phyloP scores from a whole-genome alignment of 805 yeast species.

The Cyberlindnera americana region DNA sequence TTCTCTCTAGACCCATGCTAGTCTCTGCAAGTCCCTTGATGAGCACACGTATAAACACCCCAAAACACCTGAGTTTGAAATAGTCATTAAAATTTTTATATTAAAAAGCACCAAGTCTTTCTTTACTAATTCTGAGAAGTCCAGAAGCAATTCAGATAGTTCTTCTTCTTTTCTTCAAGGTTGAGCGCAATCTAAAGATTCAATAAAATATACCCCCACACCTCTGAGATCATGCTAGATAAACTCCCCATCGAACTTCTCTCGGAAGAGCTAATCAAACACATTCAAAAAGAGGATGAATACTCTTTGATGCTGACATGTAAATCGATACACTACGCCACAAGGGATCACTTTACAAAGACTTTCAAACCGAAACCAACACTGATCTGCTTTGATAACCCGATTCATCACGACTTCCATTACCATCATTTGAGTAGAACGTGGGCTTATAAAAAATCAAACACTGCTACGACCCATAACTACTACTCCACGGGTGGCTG shows the following conservation, averaged over 20 bases:
- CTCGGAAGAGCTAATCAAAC: constrained; percentile 17
- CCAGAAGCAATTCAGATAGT: no score
- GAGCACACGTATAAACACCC: constrained; percentile 1
- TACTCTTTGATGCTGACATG: constrained; percentile 23
- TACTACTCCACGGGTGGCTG: constrained; percentile 11
- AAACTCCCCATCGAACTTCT: constrained; percentile 23
- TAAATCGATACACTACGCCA: constrained; percentile 17
- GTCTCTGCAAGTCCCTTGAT: constrained; percentile 2
- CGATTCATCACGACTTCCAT: constrained; percentile 19
- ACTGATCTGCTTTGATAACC: constrained; percentile 22
- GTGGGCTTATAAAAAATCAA: constrained; percentile 11
- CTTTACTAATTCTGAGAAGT: no score
- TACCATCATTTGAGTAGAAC: constrained; percentile 9
- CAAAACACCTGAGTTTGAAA: constrained; percentile 2
- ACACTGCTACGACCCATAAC: constrained; percentile 10
- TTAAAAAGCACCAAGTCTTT: no score
- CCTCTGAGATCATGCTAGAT: constrained; percentile 18
- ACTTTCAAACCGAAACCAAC: constrained; percentile 11
- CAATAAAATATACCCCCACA: no score
- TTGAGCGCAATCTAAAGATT: no score
- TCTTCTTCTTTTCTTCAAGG: no score
- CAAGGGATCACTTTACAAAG: constrained; percentile 13
- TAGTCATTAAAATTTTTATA: no score
- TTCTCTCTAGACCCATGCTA: no score
- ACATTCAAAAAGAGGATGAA: constrained; percentile 19